These are phyloP conservation scores for Populus euphratica DNA, from an alignment of 345 rosid genomes.

Conservation along the genomic window DNA sequence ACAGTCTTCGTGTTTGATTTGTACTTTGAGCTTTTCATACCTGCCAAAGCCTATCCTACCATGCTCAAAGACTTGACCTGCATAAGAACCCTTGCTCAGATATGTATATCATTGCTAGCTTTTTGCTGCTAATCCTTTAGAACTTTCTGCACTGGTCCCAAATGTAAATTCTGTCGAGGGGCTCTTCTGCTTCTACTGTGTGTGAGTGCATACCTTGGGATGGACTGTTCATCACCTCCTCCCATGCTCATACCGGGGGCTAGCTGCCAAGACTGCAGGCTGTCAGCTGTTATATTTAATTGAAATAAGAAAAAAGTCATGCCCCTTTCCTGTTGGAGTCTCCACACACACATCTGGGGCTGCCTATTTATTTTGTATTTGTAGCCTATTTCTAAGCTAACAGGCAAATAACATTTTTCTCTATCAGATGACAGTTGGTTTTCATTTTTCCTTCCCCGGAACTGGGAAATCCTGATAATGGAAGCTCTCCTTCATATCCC, in stretches of 20 bases:
- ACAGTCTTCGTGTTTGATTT: neutral
- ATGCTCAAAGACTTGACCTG: neutral
- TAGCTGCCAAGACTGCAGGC: too few species aligned
- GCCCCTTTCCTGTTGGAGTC: neutral
- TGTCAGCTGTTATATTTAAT: too few species aligned
- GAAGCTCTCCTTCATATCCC: constrained; percentile 86
- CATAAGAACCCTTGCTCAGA: neutral
- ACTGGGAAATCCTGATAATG: constrained; percentile 87
- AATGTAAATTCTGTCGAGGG: too few species aligned
- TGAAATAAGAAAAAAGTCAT: too few species aligned
- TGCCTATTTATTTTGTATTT: neutral
- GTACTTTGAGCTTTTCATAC: neutral
- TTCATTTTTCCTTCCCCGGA: constrained; percentile 49
- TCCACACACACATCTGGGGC: too few species aligned
- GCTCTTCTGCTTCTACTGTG: too few species aligned
- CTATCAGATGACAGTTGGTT: constrained; percentile 48
- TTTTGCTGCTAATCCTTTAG: neutral
- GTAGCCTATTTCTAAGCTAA: neutral
- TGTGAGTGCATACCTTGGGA: neutral
- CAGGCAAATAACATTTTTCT: constrained; percentile 2
- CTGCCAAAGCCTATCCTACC: neutral
- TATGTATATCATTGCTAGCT: neutral
- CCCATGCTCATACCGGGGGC: too few species aligned
- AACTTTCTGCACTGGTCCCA: neutral
- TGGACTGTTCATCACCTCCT: too few species aligned